Conservation (phyloP, 805 yeast species). For the Wickerhamiella nectarea region DNA sequence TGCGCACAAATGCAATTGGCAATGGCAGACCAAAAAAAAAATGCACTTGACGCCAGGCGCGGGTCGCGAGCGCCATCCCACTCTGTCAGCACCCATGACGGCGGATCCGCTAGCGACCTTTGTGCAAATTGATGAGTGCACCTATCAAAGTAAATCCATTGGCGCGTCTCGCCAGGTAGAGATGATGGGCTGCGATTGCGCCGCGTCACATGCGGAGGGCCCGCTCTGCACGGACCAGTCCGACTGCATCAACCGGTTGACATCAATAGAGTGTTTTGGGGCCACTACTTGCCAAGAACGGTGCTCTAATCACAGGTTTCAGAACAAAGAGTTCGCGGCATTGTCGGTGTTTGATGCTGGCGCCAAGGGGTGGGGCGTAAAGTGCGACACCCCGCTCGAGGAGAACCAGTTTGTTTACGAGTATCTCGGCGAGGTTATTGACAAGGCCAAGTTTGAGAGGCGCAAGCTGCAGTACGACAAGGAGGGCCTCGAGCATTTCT, state of each 20-base stretch:
- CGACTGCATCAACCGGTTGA: constrained; percentile 82
- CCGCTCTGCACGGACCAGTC: constrained; percentile 78
- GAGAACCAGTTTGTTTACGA: constrained; percentile 72
- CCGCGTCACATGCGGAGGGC: constrained; percentile 24
- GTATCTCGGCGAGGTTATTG: constrained; percentile 88
- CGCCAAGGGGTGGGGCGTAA: constrained; percentile 77
- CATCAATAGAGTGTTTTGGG: constrained; percentile 81
- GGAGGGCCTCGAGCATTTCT: constrained; percentile 59
- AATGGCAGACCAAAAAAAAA: too few relatives aligned
- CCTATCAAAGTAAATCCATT: constrained; percentile 45
- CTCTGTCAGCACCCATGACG: neutral
- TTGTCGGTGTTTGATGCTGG: constrained; percentile 78
- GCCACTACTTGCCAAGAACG: constrained; percentile 34
- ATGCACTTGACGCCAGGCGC: too few relatives aligned
- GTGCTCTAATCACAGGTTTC: constrained; percentile 91
- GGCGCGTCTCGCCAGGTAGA: constrained; percentile 70
- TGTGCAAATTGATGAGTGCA: constrained; percentile 40
- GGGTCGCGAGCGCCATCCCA: too few relatives aligned
- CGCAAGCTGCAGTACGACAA: constrained; percentile 58
- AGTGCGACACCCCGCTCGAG: constrained; percentile 47
- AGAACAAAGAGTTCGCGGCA: constrained; percentile 53
- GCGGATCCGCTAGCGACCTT: constrained; percentile 26
- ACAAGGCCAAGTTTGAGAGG: constrained; percentile 56
- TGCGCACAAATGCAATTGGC: too few relatives aligned
- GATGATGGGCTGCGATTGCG: constrained; percentile 83